Evolutionary conservation across 2,329 filamentous ascomycete species (phyloP).

Genomic region (Talaromyces sp.): DNA sequence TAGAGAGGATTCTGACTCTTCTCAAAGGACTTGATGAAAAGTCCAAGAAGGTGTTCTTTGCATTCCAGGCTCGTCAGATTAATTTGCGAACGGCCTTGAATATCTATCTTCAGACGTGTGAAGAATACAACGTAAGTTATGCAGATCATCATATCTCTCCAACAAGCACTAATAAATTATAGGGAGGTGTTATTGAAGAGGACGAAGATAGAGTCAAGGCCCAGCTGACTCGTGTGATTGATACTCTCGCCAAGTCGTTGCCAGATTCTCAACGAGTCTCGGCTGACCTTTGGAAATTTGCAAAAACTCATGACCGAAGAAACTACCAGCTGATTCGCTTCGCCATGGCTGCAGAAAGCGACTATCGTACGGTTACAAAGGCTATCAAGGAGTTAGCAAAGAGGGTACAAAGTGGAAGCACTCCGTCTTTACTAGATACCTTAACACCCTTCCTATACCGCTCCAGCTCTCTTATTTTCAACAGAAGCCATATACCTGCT

Average conservation of each 20-base stretch:
- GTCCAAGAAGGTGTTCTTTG: constrained; percentile 82
- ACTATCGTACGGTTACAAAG: constrained; percentile 85
- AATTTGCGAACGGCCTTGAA: constrained; percentile 67
- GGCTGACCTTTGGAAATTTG: constrained; percentile 81
- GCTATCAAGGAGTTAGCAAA: constrained; percentile 86
- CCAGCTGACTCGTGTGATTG: constrained; percentile 65
- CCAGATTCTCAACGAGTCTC: constrained; percentile 68
- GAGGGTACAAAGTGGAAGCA: constrained; percentile 63
- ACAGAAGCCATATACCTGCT: constrained; percentile 84
- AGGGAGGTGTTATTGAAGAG: constrained; percentile 67
- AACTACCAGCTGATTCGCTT: constrained; percentile 86
- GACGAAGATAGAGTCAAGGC: constrained; percentile 61
- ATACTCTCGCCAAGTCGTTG: constrained; percentile 66
- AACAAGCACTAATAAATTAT: constrained; percentile 10
- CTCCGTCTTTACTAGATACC: constrained; percentile 64
- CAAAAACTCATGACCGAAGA: constrained; percentile 82
- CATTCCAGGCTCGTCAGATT: constrained; percentile 72
- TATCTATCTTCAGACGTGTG: constrained; percentile 75
- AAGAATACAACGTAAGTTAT: constrained; percentile 64
- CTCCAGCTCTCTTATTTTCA: constrained; percentile 79
- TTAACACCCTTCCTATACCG: constrained; percentile 77
- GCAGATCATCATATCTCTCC: not conserved
- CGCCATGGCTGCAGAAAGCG: constrained; percentile 74
- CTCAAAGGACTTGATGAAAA: constrained; percentile 70
- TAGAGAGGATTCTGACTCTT: constrained; percentile 76